Evolutionary conservation across 148 eudicot genomes (phyloP), one percentile per base, ranked within the genome.

Genomic region (Camellia japonica): DNA sequence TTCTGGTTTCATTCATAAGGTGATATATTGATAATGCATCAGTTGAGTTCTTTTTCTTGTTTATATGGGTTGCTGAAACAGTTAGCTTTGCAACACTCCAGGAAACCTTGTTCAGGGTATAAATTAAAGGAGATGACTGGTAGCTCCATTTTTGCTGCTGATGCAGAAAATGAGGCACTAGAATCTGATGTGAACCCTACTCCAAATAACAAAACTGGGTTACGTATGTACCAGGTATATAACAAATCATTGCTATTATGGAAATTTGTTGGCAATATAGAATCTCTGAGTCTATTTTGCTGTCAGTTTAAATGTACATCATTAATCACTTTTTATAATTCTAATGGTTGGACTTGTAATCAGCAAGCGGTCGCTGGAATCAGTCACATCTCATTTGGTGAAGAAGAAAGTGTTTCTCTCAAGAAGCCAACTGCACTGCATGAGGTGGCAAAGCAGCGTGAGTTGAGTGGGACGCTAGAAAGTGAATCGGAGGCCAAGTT

Each of bases 401-500:
- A 89, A 66, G 97, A 91, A 79, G 97, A 88, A 66, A 81, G 82
- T 54, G 85, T 90, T 47, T 83, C 94, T 73, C 94, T 90, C 12
- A 94, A 91, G 91, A 94, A 90, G 86, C 97, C 95, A 9, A 73
- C 88, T 51, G 74, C 93, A 30, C 14, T 86, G 47, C 89, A 94
- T 6, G 98, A 94, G 83, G 98, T 87, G 67, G 98, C 94, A 18
- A 94, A 94, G 83, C 98, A 94, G 85, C 93, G 95, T 2, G 98
- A 94, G 80, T 86, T 94, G 76, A 90, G 97, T 60, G 98, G 98
- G 38, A 90, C 74, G 60, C 77, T 93, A n/a, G 89, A 88, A 38
- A 86, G 87, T 73, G 88, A 86, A 13, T 74, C 90, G 0, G 97
- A 93, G 44, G 88, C 90, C 4, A 89, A 80, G 81, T 71, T 90